phyloP scores from a whole-genome alignment of 176 grass and related monocot genomes.

The Oryza glumipatula region DNA sequence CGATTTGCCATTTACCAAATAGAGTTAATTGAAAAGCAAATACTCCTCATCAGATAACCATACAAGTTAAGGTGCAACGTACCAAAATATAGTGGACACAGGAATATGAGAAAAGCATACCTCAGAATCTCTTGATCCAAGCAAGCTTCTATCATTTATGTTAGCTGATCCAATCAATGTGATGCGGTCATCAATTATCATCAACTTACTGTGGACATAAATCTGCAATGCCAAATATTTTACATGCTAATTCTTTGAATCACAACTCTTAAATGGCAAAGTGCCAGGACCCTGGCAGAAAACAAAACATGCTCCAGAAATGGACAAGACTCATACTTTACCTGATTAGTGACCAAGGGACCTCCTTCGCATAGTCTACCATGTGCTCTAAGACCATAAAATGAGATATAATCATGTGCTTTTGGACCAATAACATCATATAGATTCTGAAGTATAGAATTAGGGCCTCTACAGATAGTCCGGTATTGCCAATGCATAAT shows the following conservation, averaged over 20 bases:
- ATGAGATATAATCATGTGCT: constrained; percentile 92
- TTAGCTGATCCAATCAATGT: constrained; percentile 97
- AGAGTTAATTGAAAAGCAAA: constrained; percentile 27
- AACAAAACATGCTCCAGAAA: constrained; percentile 14
- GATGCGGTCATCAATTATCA: constrained; percentile 98
- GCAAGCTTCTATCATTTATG: constrained; percentile 98
- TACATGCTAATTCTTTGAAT: constrained; percentile 11
- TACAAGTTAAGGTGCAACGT: constrained; percentile 2
- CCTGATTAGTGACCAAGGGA: constrained; percentile 90
- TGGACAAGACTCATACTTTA: constrained; percentile 43
- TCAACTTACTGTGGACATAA: constrained; percentile 99
- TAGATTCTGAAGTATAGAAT: constrained; percentile 93
- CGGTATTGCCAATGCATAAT: constrained; percentile 99
- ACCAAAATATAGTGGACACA: constrained; percentile 21
- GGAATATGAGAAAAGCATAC: constrained; percentile 49
- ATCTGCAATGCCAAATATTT: constrained; percentile 57
- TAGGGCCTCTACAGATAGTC: constrained; percentile 92
- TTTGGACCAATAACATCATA: constrained; percentile 85
- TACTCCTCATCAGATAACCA: background rate
- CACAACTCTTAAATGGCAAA: constrained; percentile 11
- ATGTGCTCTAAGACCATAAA: constrained; percentile 92
- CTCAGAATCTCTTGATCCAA: constrained; percentile 98
- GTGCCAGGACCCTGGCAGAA: background rate
- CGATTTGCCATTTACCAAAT: background rate
- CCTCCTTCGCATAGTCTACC: constrained; percentile 78